phyloP scores from a whole-genome alignment of 176 grass and related monocot species.

The Ensete glaucum region DNA sequence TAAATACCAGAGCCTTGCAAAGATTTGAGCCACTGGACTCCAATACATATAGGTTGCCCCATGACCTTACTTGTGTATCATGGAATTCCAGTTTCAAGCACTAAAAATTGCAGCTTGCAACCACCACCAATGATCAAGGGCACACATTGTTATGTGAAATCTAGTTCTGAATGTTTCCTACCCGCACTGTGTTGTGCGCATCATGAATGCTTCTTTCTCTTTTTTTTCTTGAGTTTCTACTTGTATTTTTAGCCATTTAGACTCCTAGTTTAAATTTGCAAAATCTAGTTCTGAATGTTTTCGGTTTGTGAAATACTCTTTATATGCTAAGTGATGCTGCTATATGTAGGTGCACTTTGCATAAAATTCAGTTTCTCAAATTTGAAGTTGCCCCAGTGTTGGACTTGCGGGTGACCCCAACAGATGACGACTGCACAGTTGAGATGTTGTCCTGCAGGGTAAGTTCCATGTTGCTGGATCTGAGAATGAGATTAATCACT shows the following conservation, averaged over 20 bases:
- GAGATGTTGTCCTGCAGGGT: constrained; percentile 89
- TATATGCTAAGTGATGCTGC: not conserved
- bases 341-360: constrained; percentile 55
- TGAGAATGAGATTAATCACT: too few relatives aligned
- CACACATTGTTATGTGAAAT: too few relatives aligned
- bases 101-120: not conserved
- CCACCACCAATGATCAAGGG: not conserved
- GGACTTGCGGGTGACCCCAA: constrained; percentile 53
- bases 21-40: constrained; percentile 42
- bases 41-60: constrained; percentile 20
- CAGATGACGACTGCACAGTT: constrained; percentile 50
- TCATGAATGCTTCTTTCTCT: too few relatives aligned
- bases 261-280: not conserved
- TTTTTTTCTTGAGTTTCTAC: not conserved
- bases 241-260: not conserved
- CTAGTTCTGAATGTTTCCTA: too few relatives aligned
- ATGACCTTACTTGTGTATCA: not conserved
- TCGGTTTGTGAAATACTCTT: not conserved
- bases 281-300: too few relatives aligned
- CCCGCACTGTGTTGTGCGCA: too few relatives aligned
- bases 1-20: constrained; percentile 69
- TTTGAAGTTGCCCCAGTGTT: constrained; percentile 75
- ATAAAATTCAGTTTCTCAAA: constrained; percentile 50
- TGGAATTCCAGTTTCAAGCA: not conserved
- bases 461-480: not conserved